Percentiles rank a stretch among this genome's conserved stretches.
These are phyloP conservation scores for Microbotryum lychnidis-dioicae DNA, from an alignment of 1,284 basidiomycete genomes.

Conservation along the genomic window DNA sequence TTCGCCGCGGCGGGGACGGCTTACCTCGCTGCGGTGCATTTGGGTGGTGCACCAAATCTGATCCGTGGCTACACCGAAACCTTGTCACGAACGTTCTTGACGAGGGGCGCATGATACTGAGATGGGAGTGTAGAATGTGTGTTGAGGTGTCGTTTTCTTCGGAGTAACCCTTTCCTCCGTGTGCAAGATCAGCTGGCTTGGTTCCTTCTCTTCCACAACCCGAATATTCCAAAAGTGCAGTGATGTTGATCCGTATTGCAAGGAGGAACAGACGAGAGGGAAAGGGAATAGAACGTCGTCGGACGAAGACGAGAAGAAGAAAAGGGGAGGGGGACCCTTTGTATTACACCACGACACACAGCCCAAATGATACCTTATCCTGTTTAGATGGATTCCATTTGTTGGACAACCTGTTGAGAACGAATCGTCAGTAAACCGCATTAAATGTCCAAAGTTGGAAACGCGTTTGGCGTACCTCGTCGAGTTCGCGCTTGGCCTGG, in stretches of 20 bases:
- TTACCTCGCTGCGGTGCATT: conserved; percentile 18
- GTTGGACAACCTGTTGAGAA: conserved; percentile 15
- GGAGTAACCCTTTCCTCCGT: too few species aligned
- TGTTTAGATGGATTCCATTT: conserved; percentile 30
- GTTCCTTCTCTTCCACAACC: not conserved
- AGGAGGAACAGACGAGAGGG: not conserved
- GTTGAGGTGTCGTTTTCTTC: too few species aligned
- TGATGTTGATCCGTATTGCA: too few species aligned
- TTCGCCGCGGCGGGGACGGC: conserved; percentile 4
- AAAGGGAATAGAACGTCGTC: not conserved
- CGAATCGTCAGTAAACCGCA: not conserved
- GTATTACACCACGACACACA: too few species aligned
- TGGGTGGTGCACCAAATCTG: conserved; percentile 11
- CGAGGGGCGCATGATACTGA: too few species aligned
- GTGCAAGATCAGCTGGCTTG: not conserved
- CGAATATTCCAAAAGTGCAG: too few species aligned
- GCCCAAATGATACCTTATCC: too few species aligned
- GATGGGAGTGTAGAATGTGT: too few species aligned
- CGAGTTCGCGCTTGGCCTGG: conserved; percentile 71
- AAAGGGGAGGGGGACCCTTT: not conserved
- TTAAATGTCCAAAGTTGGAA: not conserved
- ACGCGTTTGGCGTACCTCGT: conserved; percentile 63
- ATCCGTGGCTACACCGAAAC: conserved; percentile 1
- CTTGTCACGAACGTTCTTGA: conserved; percentile 8
- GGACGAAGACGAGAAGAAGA: not conserved